phyloP scores from a whole-genome alignment of 805 yeast species.

The Saccharomycopsis capsularis region DNA sequence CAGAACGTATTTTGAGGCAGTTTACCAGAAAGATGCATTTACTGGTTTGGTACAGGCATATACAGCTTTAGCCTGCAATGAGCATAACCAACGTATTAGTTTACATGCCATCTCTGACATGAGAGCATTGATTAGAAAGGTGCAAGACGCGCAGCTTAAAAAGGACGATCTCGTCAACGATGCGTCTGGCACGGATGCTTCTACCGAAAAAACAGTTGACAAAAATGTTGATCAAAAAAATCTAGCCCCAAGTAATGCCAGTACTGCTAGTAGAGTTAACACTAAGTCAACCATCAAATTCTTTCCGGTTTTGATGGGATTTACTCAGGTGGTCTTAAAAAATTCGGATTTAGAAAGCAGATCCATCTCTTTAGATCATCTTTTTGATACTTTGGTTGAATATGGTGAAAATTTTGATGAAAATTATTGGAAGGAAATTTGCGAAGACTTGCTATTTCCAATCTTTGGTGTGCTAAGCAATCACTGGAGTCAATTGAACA shows the following conservation, averaged over 20 bases:
- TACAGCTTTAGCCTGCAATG: slow-evolving; percentile 78
- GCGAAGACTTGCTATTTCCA: slow-evolving; percentile 77
- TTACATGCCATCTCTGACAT: slow-evolving; percentile 75
- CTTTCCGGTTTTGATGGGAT: slow-evolving; percentile 82
- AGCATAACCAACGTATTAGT: slow-evolving; percentile 70
- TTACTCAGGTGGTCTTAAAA: slow-evolving; percentile 84
- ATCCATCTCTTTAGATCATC: slow-evolving; percentile 72
- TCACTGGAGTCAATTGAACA: slow-evolving; percentile 62
- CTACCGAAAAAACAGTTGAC: neutral
- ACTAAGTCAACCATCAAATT: slow-evolving; percentile 35
- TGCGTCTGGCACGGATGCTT: too few relatives aligned
- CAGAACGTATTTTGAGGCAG: slow-evolving; percentile 52
- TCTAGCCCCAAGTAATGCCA: neutral
- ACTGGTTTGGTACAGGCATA: slow-evolving; percentile 64
- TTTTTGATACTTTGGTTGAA: slow-evolving; percentile 74
- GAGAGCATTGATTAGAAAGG: slow-evolving; percentile 50
- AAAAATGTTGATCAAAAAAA: neutral
- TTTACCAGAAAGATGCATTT: slow-evolving; percentile 62
- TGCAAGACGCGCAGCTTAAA: slow-evolving; percentile 26
- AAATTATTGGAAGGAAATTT: slow-evolving; percentile 76
- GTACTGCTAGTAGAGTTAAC: neutral
- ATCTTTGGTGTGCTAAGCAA: slow-evolving; percentile 74
- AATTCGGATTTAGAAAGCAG: slow-evolving; percentile 94
- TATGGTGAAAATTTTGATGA: slow-evolving; percentile 72
- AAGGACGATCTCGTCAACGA: neutral